Evolutionary conservation across 495 filamentous ascomycete species (phyloP).

Genomic region (Parachaetomium inaequale): DNA sequence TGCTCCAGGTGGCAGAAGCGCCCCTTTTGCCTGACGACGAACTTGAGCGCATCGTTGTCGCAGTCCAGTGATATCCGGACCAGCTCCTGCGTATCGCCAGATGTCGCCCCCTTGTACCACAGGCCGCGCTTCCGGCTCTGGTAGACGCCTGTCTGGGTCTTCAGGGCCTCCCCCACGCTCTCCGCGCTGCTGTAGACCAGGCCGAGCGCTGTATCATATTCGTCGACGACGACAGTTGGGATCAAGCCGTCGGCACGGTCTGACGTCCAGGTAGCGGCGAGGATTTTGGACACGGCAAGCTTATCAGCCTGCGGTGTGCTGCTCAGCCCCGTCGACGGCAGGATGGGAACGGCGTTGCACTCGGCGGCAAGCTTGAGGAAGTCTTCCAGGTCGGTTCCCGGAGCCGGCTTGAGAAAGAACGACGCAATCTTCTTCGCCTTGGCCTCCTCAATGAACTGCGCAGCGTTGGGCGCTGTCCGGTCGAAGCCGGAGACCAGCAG

Average conservation of each 20-base stretch:
- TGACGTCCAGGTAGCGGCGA: conserved; percentile 67
- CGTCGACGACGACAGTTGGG: conserved; percentile 84
- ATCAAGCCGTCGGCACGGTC: conserved; percentile 82
- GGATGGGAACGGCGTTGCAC: conserved; percentile 66
- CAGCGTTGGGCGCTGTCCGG: conserved; percentile 35
- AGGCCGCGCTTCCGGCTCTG: conserved; percentile 90
- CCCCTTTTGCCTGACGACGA: conserved; percentile 84
- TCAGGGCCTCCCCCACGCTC: conserved; percentile 80
- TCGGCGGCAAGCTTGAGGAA: conserved; percentile 53
- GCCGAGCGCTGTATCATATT: conserved; percentile 78
- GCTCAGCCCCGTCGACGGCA: conserved; percentile 68
- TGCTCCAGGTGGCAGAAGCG: conserved; percentile 94
- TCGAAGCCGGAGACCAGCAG: conserved; percentile 48
- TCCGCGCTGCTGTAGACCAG: conserved; percentile 91
- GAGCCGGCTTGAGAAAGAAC: conserved; percentile 46
- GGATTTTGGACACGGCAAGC: conserved; percentile 63
- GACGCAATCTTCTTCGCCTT: conserved; percentile 44
- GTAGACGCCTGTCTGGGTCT: conserved; percentile 88
- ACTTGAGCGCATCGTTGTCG: conserved; percentile 86
- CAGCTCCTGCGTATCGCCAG: conserved; percentile 87
- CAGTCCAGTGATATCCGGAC: conserved; percentile 83
- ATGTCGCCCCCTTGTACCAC: conserved; percentile 95
- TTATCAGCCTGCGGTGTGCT: conserved; percentile 55
- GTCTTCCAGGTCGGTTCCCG: conserved; percentile 45
- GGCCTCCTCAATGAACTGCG: conserved; percentile 43